Evolutionary conservation across 805 yeast species (phyloP).

Genomic region (Priceomyces medius): DNA sequence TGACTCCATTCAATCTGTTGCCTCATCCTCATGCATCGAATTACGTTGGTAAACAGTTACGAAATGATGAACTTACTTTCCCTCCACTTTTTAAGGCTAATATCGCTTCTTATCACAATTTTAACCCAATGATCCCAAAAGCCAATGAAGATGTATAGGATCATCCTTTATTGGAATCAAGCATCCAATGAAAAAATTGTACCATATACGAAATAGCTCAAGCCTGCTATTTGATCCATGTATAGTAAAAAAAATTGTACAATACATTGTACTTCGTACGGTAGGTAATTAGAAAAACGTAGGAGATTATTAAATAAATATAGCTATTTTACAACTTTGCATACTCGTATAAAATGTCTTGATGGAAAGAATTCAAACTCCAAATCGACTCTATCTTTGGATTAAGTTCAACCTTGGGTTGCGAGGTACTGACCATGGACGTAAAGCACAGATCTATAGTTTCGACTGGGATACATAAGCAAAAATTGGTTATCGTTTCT

Average conservation of each 20-base stretch:
- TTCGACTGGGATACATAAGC: conserved; percentile 34
- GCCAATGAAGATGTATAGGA: background rate
- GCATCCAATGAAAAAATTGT: too few species aligned
- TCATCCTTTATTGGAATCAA: background rate
- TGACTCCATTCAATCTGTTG: conserved; percentile 3
- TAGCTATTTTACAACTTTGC: conserved; percentile 16
- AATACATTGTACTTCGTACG: background rate
- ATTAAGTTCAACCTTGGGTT: conserved; percentile 8
- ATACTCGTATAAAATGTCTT: conserved; percentile 18
- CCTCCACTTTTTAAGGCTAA: conserved; percentile 1
- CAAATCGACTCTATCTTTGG: conserved; percentile 19
- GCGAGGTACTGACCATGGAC: conserved; percentile 1
- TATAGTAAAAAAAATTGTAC: background rate
- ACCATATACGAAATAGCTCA: too few species aligned
- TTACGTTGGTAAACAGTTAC: background rate
- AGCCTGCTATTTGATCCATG: background rate
- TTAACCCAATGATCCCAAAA: conserved; percentile 1
- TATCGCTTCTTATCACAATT: background rate
- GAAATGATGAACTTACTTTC: background rate
- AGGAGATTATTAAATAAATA: background rate
- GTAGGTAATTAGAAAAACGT: background rate
- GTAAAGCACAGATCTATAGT: conserved; percentile 24
- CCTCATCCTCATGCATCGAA: conserved; percentile 3
- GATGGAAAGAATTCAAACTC: conserved; percentile 22
- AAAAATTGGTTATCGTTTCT: conserved; percentile 32